These are phyloP conservation scores for Lophium mytilinum DNA, from an alignment of 495 filamentous ascomycete species.

Conservation along the genomic window DNA sequence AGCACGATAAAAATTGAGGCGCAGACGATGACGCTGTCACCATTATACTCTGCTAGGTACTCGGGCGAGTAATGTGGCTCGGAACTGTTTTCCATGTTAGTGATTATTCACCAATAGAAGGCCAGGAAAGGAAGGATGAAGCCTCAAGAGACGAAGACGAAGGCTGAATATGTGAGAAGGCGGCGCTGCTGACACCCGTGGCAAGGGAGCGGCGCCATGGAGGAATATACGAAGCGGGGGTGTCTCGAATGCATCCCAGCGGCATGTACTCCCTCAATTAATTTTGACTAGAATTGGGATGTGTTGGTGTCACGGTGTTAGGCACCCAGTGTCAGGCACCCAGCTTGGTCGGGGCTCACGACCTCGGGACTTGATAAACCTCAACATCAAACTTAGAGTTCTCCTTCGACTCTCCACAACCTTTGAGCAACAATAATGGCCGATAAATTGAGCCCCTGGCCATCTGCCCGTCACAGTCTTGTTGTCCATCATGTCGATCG, in stretches of 20 bases:
- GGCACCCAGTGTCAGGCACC: no score
- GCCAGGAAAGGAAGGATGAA: background rate
- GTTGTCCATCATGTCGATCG: background rate
- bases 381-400: no score
- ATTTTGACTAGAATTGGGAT: no score
- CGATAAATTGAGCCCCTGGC: background rate
- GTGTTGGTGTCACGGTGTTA: no score
- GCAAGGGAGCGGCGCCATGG: no score
- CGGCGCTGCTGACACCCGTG: background rate
- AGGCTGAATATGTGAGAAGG: background rate
- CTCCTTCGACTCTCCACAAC: background rate
- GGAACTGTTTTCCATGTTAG: background rate
- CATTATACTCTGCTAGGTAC: slow-evolving; percentile 1
- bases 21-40: background rate
- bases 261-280: no score
- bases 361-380: no score
- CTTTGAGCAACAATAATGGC: background rate
- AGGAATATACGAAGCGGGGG: no score
- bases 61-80: background rate
- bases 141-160: background rate
- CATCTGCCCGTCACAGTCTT: background rate
- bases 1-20: background rate
- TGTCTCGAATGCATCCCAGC: no score
- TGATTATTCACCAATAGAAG: background rate
- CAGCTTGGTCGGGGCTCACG: no score